Percentiles rank a stretch among this genome's conserved stretches.
Evolutionary conservation across 164 flowering plant genomes (phyloP).

Genomic region (Kingdonia uniflora): DNA sequence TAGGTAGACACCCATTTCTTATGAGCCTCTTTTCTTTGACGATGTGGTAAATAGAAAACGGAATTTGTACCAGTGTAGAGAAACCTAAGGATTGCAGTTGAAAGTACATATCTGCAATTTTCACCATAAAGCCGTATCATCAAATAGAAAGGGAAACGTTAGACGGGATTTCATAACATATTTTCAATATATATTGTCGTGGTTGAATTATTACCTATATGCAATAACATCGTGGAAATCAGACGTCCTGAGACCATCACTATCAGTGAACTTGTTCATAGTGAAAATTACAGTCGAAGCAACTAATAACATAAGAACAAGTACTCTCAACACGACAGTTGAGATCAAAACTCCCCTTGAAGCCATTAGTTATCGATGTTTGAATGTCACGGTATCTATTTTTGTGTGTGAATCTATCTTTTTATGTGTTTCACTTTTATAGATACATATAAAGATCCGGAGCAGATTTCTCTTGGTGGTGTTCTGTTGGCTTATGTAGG

Average conservation of each 20-base stretch:
- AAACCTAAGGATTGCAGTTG: slow-evolving; percentile 18
- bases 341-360: not conserved
- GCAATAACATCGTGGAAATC: not conserved
- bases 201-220: not conserved
- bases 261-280: not conserved
- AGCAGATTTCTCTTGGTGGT: no score
- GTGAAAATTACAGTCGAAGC: not conserved
- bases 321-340: not conserved
- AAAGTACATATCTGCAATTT: slow-evolving; percentile 25
- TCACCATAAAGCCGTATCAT: no score
- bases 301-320: not conserved
- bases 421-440: no score
- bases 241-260: not conserved
- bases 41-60: slow-evolving; percentile 31
- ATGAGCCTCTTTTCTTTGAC: slow-evolving; percentile 25
- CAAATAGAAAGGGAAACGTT: no score
- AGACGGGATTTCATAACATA: no score
- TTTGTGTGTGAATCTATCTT: no score
- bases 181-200: no score
- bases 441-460: no score
- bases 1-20: slow-evolving; percentile 11
- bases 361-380: no score
- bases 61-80: slow-evolving; percentile 30
- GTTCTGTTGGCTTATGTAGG: no score
- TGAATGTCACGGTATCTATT: no score